These are phyloP conservation scores for Pholiota molesta DNA, from an alignment of 768 basidiomycete genomes.

Conservation along the genomic window DNA sequence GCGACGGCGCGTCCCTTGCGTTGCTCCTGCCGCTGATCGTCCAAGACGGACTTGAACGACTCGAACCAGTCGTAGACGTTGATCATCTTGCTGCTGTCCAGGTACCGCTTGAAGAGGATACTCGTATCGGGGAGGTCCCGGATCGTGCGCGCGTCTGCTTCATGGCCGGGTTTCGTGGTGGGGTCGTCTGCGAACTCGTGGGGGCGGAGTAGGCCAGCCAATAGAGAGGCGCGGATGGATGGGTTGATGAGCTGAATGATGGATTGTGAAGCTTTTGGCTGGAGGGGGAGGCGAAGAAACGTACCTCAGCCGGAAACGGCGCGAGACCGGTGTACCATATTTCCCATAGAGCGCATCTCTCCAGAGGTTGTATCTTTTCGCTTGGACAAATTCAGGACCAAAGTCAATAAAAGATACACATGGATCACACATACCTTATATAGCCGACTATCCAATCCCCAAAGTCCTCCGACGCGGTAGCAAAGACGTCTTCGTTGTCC, in stretches of 20 bases:
- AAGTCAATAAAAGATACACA: background rate
- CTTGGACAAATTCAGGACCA: slow-evolving; percentile 32
- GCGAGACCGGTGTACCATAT: slow-evolving; percentile 72
- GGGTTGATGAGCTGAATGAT: slow-evolving; percentile 65
- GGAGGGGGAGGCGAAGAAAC: background rate
- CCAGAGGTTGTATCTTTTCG: slow-evolving; percentile 45
- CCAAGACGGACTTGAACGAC: slow-evolving; percentile 69
- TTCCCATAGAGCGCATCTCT: slow-evolving; percentile 61
- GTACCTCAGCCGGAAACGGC: slow-evolving; percentile 70
- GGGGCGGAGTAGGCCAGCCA: slow-evolving; percentile 65
- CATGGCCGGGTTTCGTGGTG: background rate
- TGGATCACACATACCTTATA: slow-evolving; percentile 43
- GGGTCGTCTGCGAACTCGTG: slow-evolving; percentile 43
- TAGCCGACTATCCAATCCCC: slow-evolving; percentile 49
- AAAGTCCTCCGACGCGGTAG: background rate
- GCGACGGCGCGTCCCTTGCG: slow-evolving; percentile 12
- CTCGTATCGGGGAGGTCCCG: slow-evolving; percentile 72
- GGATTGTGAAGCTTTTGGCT: background rate
- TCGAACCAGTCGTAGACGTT: slow-evolving; percentile 92
- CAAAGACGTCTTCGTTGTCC: background rate
- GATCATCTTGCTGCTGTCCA: slow-evolving; percentile 80
- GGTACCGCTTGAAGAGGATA: slow-evolving; percentile 76
- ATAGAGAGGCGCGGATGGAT: slow-evolving; percentile 59
- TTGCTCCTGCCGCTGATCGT: slow-evolving; percentile 49
- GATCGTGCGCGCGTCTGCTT: slow-evolving; percentile 26